Evolutionary conservation across 768 basidiomycete species (phyloP).

Genomic region (Tulasnella sp.): DNA sequence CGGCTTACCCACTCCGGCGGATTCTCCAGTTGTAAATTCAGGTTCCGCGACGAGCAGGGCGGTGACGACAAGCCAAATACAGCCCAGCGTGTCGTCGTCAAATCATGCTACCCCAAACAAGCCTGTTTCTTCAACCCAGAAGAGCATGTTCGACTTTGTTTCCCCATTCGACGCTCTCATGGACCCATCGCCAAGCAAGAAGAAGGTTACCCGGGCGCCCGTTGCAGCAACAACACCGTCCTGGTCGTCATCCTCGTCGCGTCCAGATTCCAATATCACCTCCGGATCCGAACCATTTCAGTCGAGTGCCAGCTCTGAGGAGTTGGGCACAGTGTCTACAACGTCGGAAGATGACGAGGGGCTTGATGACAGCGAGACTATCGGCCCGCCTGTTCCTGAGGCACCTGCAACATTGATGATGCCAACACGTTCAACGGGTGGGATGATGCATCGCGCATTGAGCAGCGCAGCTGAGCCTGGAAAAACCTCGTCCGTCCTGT

Average conservation of each 20-base stretch:
- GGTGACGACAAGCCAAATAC: background rate
- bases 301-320: background rate
- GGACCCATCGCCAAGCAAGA: background rate
- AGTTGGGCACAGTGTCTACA: conserved; percentile 2
- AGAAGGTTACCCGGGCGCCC: background rate
- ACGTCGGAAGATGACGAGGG: background rate
- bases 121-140: background rate
- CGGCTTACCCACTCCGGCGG: conserved; percentile 23
- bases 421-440: background rate
- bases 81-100: background rate
- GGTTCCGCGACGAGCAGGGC: background rate
- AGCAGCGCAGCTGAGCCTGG: background rate
- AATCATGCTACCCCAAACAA: background rate
- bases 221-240: background rate
- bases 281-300: background rate
- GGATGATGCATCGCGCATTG: conserved; percentile 15
- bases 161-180: conserved; percentile 28
- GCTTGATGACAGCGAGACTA: background rate
- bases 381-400: background rate
- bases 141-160: conserved; percentile 28
- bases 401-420: conserved; percentile 12
- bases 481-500: background rate
- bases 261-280: background rate
- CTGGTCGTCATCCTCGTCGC: background rate
- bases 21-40: conserved; percentile 17